These are phyloP conservation scores for Paramarasmius palmivorus DNA, from an alignment of 1,284 basidiomycete species.

Conservation along the genomic window DNA sequence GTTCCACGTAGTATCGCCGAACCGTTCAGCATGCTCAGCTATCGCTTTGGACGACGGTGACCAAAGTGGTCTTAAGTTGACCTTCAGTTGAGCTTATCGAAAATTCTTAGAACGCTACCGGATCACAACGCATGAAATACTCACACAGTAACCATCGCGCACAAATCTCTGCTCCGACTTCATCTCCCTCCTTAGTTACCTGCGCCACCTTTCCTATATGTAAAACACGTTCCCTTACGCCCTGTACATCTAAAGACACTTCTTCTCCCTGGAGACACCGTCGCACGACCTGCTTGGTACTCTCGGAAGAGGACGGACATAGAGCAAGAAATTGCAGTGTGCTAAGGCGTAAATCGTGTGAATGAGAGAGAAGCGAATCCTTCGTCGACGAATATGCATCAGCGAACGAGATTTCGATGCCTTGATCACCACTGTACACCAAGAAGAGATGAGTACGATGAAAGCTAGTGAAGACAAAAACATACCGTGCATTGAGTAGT, in stretches of 20 bases:
- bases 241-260: slow-evolving; percentile 71
- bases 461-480: background rate
- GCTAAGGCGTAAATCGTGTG: slow-evolving; percentile 52
- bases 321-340: slow-evolving; percentile 57
- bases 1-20: slow-evolving; percentile 73
- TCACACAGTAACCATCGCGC: slow-evolving; percentile 66
- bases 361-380: slow-evolving; percentile 57
- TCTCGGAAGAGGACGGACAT: slow-evolving; percentile 39
- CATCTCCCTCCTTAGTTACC: slow-evolving; percentile 52
- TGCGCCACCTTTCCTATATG: slow-evolving; percentile 65
- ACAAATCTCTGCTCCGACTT: slow-evolving; percentile 54
- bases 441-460: background rate
- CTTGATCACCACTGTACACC: slow-evolving; percentile 15
- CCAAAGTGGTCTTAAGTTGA: slow-evolving; percentile 90
- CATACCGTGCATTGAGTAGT: slow-evolving; percentile 52
- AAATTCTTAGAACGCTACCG: slow-evolving; percentile 10
- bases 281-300: slow-evolving; percentile 59
- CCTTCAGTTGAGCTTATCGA: slow-evolving; percentile 80
- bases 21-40: slow-evolving; percentile 54
- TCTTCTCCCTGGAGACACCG: slow-evolving; percentile 75
- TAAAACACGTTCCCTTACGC: slow-evolving; percentile 81
- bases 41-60: slow-evolving; percentile 76
- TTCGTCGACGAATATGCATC: slow-evolving; percentile 49
- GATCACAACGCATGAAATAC: slow-evolving; percentile 17
- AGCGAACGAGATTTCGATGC: slow-evolving; percentile 33